These are phyloP conservation scores for Malus hybrid DNA, from an alignment of 331 rosid species.

Conservation along the genomic window DNA sequence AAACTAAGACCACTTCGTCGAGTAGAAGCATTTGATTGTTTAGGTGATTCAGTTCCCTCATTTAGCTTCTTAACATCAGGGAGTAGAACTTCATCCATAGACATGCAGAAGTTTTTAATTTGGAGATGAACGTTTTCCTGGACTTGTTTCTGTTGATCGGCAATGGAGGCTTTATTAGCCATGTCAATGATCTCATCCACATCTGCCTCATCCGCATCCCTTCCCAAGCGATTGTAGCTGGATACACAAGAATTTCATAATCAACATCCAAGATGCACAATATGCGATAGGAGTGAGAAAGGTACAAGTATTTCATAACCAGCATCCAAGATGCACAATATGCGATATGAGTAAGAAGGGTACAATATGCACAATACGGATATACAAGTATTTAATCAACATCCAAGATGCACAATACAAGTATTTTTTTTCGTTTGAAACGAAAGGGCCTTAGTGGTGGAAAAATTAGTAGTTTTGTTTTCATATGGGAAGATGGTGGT, in stretches of 20 bases:
- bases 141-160: slow-evolving; percentile 72
- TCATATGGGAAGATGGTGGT: neutral
- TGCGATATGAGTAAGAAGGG: no score
- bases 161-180: slow-evolving; percentile 58
- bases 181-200: slow-evolving; percentile 63
- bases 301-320: no score
- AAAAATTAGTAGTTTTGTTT: neutral
- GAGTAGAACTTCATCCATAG: slow-evolving; percentile 75
- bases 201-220: slow-evolving; percentile 49
- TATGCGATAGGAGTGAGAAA: neutral
- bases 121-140: slow-evolving; percentile 79
- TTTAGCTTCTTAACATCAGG: slow-evolving; percentile 27
- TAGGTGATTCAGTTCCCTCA: slow-evolving; percentile 25
- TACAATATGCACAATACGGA: no score
- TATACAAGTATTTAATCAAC: no score
- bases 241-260: neutral
- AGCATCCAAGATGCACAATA: no score
- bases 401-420: no score
- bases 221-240: slow-evolving; percentile 78
- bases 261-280: neutral
- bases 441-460: neutral
- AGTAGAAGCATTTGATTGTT: slow-evolving; percentile 27
- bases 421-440: neutral
- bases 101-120: slow-evolving; percentile 41
- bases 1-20: slow-evolving; percentile 69